Percentiles rank a stretch among this genome's conserved stretches.
These are phyloP conservation scores for Nakazawaea wickerhamii DNA, from an alignment of 805 yeast species.

Conservation along the genomic window DNA sequence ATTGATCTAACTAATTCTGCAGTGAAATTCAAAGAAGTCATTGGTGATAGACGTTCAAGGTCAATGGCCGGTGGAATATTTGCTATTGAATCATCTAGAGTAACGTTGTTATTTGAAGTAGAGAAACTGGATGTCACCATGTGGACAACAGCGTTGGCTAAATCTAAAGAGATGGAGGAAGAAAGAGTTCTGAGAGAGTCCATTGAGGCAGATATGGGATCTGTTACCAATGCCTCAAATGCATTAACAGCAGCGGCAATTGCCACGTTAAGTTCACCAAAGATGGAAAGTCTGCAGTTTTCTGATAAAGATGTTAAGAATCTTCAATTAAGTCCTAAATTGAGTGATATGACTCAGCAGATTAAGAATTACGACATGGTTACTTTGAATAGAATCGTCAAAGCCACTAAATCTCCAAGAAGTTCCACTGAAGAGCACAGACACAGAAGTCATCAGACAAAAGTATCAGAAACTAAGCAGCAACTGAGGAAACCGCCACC, in stretches of 20 bases:
- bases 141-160: slow-evolving; percentile 56
- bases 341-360: slow-evolving; percentile 7
- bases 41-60: slow-evolving; percentile 31
- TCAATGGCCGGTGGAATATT: slow-evolving; percentile 40
- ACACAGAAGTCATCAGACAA: slow-evolving; percentile 7
- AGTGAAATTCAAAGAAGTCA: slow-evolving; percentile 53
- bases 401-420: slow-evolving; percentile 9
- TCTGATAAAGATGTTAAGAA: slow-evolving; percentile 1
- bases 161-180: slow-evolving; percentile 40
- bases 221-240: slow-evolving; percentile 27
- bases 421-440: slow-evolving; percentile 14
- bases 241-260: slow-evolving; percentile 32
- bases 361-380: slow-evolving; percentile 11
- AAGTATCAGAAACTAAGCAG: slow-evolving; percentile 10
- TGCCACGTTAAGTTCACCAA: slow-evolving; percentile 18
- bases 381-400: slow-evolving; percentile 7
- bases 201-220: slow-evolving; percentile 25
- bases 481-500: slow-evolving; percentile 14
- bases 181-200: slow-evolving; percentile 33
- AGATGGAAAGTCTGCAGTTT: neutral
- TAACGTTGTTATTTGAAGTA: slow-evolving; percentile 53
- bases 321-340: slow-evolving; percentile 5
- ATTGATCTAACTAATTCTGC: slow-evolving; percentile 48
- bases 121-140: slow-evolving; percentile 42
- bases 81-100: slow-evolving; percentile 50